These are phyloP conservation scores for Picea abies DNA, from an alignment of 83 land plant genomes.

Conservation along the genomic window DNA sequence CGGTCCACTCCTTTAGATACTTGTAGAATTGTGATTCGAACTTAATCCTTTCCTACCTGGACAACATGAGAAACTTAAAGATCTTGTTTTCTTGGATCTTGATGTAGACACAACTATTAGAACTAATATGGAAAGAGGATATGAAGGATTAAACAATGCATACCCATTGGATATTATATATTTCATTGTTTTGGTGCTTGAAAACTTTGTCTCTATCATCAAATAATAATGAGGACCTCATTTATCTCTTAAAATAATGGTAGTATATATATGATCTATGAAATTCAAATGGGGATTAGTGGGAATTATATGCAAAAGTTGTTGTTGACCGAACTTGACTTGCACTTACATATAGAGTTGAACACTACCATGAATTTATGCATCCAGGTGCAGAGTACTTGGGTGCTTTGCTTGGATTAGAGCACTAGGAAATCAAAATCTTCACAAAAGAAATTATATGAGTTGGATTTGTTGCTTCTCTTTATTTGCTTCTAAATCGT, in stretches of 20 bases:
- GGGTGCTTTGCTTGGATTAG: conserved; percentile 53
- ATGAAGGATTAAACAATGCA: conserved; percentile 33
- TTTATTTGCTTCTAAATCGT: no score
- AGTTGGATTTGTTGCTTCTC: no score
- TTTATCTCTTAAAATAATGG: conserved; percentile 65
- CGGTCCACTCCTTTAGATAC: conserved; percentile 44
- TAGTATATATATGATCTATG: conserved; percentile 15
- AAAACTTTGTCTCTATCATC: conserved; percentile 54
- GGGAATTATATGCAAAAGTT: conserved; percentile 57
- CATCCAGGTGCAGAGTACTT: conserved; percentile 73
- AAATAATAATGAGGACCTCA: conserved; percentile 56
- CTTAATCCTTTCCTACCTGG: conserved; percentile 34
- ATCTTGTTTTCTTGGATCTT: conserved; percentile 60
- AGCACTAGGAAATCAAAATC: background rate
- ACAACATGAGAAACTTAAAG: conserved; percentile 40
- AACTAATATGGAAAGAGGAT: conserved; percentile 54
- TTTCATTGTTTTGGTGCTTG: conserved; percentile 47
- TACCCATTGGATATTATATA: conserved; percentile 32
- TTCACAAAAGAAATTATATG: no score
- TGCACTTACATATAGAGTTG: conserved; percentile 51
- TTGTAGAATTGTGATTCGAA: conserved; percentile 52
- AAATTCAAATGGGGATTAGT: conserved; percentile 28
- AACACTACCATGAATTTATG: conserved; percentile 40
- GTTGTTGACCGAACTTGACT: conserved; percentile 56
- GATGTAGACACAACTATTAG: conserved; percentile 60